These are phyloP conservation scores for Dinochytrium kinnereticum DNA, from an alignment of 371 early-diverging fungal genomes.

Conservation along the genomic window DNA sequence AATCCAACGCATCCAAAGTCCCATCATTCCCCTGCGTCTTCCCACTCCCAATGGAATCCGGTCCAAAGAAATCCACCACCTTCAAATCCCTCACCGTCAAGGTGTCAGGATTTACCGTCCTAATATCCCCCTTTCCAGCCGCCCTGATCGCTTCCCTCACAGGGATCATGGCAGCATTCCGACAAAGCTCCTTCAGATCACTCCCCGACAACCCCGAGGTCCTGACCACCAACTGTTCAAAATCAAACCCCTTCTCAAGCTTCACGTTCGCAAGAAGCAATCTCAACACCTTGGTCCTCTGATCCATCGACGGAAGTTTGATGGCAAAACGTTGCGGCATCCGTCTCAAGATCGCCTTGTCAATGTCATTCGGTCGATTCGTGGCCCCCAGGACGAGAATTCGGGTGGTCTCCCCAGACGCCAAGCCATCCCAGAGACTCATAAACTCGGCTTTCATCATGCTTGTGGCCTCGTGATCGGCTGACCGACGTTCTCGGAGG, in stretches of 20 bases:
- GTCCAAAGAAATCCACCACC: constrained; percentile 5
- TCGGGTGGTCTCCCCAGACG: constrained; percentile 61
- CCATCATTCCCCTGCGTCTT: background rate
- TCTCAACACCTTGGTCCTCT: constrained; percentile 87
- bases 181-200: constrained; percentile 95
- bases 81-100: constrained; percentile 10
- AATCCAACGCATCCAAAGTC: constrained; percentile 4
- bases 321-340: constrained; percentile 97
- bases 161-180: constrained; percentile 95
- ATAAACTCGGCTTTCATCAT: constrained; percentile 99
- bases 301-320: constrained; percentile 84
- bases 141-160: constrained; percentile 77
- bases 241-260: constrained; percentile 73
- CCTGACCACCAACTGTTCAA: constrained; percentile 71
- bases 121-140: background rate
- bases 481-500: constrained; percentile 85
- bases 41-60: background rate
- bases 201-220: constrained; percentile 92
- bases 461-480: constrained; percentile 93
- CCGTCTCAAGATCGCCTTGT: constrained; percentile 91
- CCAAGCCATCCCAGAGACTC: constrained; percentile 97
- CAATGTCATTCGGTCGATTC: constrained; percentile 97
- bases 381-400: constrained; percentile 84
- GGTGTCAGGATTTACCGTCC: constrained; percentile 1
- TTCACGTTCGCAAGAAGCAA: constrained; percentile 75